Conservation (phyloP, 2,329 filamentous ascomycete genomes). For the Pseudonectria buxi region DNA sequence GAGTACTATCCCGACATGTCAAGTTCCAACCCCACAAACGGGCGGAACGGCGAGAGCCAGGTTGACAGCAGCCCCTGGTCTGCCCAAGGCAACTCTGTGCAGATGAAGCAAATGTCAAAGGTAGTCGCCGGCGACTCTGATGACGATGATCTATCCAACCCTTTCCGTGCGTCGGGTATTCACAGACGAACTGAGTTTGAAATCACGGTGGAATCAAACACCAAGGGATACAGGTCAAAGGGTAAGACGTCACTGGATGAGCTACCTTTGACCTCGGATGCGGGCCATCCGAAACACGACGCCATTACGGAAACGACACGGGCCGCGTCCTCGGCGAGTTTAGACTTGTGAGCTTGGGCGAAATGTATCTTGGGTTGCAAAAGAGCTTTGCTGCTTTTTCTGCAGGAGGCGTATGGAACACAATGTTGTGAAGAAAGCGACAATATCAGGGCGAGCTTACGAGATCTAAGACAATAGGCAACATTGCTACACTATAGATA, state of each 20-base stretch:
- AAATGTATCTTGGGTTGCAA: too few species aligned
- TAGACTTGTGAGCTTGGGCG: too few species aligned
- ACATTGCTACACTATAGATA: too few species aligned
- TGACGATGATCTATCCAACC: conserved; percentile 7
- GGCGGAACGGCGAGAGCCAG: conserved; percentile 2
- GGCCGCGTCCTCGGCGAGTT: too few species aligned
- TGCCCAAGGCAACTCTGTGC: conserved; percentile 5
- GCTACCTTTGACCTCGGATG: too few species aligned
- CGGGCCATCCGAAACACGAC: too few species aligned
- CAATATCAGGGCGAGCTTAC: too few species aligned
- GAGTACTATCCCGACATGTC: conserved; percentile 15
- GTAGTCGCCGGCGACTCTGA: conserved; percentile 16
- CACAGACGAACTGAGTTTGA: conserved; percentile 16
- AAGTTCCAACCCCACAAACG: conserved; percentile 6
- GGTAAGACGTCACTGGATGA: neutral
- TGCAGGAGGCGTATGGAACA: too few species aligned
- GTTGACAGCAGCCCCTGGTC: conserved; percentile 8
- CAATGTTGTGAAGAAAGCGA: too few species aligned
- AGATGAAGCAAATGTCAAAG: conserved; percentile 14
- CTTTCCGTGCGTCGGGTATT: conserved; percentile 7
- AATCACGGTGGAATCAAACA: conserved; percentile 12
- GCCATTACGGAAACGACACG: too few species aligned
- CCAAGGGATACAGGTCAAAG: conserved; percentile 3
- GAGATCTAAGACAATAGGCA: too few species aligned
- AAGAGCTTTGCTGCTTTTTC: too few species aligned